These are phyloP conservation scores for Populus hybrid DNA, from an alignment of 441 rosid genomes.

Conservation along the genomic window DNA sequence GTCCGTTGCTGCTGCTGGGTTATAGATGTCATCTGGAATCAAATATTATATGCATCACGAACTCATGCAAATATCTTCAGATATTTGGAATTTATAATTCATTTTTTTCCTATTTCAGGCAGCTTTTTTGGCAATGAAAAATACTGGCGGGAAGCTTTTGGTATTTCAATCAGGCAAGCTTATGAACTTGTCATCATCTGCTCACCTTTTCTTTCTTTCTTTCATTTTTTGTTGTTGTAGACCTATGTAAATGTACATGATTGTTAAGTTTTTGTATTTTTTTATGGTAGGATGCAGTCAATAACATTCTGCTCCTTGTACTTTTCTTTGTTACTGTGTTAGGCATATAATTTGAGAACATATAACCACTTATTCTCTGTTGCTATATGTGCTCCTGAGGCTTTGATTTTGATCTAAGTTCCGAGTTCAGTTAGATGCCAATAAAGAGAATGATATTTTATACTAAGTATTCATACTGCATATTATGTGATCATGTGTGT, in stretches of 20 bases:
- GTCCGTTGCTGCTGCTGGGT: background rate
- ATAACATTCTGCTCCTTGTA: background rate
- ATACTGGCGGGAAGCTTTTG: conserved; percentile 88
- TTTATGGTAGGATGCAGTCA: background rate
- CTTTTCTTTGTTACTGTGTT: background rate
- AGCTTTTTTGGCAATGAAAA: conserved; percentile 89
- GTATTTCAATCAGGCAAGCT: conserved; percentile 91
- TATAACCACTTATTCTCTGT: background rate
- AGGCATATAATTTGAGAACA: background rate
- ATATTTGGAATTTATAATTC: background rate
- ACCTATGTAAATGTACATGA: conserved; percentile 6
- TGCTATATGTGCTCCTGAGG: background rate
- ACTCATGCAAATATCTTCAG: background rate
- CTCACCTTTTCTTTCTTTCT: background rate
- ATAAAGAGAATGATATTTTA: background rate
- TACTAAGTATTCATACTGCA: background rate
- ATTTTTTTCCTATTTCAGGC: conserved; percentile 49
- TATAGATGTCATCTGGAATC: background rate
- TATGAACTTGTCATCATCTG: conserved; percentile 6
- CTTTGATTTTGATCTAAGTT: background rate
- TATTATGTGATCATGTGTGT: background rate
- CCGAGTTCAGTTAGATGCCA: background rate
- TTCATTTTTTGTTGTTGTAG: conserved; percentile 3
- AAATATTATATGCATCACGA: background rate
- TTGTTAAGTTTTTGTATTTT: background rate